Conservation (phyloP, 1,284 basidiomycete genomes). For the Pseudozyma thailandica region DNA sequence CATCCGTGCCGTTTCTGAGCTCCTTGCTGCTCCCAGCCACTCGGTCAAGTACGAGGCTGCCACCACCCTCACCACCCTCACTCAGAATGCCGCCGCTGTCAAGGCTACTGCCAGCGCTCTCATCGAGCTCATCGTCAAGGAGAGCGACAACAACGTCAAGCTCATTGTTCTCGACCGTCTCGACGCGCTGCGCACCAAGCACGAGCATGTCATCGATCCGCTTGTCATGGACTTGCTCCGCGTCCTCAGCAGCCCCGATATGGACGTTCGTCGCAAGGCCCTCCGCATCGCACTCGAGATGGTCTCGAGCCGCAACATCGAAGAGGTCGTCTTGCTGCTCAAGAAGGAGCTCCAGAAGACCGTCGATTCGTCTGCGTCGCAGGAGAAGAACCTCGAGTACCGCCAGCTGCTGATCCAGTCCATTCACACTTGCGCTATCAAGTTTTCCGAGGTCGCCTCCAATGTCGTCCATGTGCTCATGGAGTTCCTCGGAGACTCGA, state of each 20-base stretch:
- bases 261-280: constrained; percentile 95
- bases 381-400: constrained; percentile 77
- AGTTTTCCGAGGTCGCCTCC: constrained; percentile 96
- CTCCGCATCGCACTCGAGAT: constrained; percentile 90
- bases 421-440: constrained; percentile 95
- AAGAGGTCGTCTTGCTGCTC: constrained; percentile 93
- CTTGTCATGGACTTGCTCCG: constrained; percentile 97
- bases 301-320: constrained; percentile 95
- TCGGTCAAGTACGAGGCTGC: constrained; percentile 99
- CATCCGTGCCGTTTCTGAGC: constrained; percentile 92
- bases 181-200: constrained; percentile 82
- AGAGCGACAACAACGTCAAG: constrained; percentile 99
- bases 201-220: constrained; percentile 89
- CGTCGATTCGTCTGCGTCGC: constrained; percentile 73
- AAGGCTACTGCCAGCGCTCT: constrained; percentile 93
- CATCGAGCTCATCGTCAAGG: constrained; percentile 89
- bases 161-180: constrained; percentile 96
- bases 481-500: constrained; percentile 97
- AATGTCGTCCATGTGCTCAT: constrained; percentile 96
- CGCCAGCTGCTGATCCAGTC: constrained; percentile 96
- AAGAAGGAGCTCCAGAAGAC: constrained; percentile 98
- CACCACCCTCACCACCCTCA: constrained; percentile 90
- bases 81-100: constrained; percentile 93
- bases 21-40: constrained; percentile 89
- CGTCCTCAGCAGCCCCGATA: constrained; percentile 89